phyloP scores from a whole-genome alignment of 805 yeast genomes.

The Candida morakotiae region DNA sequence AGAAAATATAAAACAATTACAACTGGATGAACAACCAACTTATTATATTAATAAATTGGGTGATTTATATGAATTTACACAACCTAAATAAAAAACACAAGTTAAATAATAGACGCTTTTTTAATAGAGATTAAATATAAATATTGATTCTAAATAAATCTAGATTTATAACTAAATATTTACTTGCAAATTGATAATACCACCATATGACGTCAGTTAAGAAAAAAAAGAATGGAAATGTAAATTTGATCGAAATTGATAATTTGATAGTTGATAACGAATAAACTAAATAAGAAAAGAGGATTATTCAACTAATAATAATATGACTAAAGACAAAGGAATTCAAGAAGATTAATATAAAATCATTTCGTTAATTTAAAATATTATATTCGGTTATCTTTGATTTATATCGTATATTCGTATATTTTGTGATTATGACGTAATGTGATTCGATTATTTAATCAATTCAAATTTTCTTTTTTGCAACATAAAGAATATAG shows the following conservation, averaged over 20 bases:
- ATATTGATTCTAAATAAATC: background rate
- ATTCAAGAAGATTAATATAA: background rate
- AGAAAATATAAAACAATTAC: slow-evolving; percentile 44
- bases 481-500: background rate
- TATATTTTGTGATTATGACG: too few relatives aligned
- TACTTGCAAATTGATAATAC: too few relatives aligned
- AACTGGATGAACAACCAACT: slow-evolving; percentile 51
- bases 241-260: too few relatives aligned
- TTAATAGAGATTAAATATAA: background rate
- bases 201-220: too few relatives aligned
- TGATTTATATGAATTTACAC: slow-evolving; percentile 61
- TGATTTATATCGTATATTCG: background rate
- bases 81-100: too few relatives aligned
- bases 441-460: background rate
- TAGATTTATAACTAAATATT: too few relatives aligned
- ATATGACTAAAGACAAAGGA: too few relatives aligned
- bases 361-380: background rate
- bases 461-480: background rate
- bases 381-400: background rate
- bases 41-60: slow-evolving; percentile 70
- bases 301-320: background rate
- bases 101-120: background rate
- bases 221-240: too few relatives aligned
- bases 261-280: too few relatives aligned
- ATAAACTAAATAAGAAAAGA: too few relatives aligned